These are phyloP conservation scores for Ogataea saltuana DNA, from an alignment of 805 yeast species.

Conservation along the genomic window DNA sequence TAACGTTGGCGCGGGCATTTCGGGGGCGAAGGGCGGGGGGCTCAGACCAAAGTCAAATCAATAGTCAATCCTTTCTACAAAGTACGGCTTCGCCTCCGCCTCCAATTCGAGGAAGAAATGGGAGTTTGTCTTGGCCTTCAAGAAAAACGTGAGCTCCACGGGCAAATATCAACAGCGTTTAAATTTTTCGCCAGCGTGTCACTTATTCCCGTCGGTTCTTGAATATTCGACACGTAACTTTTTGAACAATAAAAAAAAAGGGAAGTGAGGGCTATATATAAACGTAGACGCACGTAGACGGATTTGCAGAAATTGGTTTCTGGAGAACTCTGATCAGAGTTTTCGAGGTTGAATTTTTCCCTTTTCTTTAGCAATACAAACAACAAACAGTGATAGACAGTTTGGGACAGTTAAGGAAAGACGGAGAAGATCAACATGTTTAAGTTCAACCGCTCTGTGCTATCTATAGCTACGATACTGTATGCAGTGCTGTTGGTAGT, in stretches of 20 bases:
- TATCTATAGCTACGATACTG: slow-evolving; percentile 28
- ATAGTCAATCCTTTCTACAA: too few species aligned
- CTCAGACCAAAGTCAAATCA: too few species aligned
- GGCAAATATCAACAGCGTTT: too few species aligned
- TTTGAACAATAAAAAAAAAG: slow-evolving; percentile 2
- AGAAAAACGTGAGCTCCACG: too few species aligned
- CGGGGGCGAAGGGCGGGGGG: too few species aligned
- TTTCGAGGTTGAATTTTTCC: background rate
- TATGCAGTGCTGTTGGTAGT: slow-evolving; percentile 33
- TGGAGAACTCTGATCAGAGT: background rate
- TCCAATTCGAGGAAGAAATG: too few species aligned
- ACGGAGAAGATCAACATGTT: slow-evolving; percentile 20
- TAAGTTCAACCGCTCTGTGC: slow-evolving; percentile 29
- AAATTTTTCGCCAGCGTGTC: slow-evolving; percentile 22
- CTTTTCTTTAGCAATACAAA: background rate
- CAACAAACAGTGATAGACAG: background rate
- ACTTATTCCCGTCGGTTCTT: slow-evolving; percentile 14
- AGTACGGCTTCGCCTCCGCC: too few species aligned
- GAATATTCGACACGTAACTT: slow-evolving; percentile 24
- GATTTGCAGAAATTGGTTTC: background rate
- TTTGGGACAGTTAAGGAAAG: slow-evolving; percentile 2
- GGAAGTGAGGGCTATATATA: background rate
- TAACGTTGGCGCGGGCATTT: too few species aligned
- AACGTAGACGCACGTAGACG: slow-evolving; percentile 1
- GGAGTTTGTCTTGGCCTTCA: too few species aligned